Conservation (phyloP, 2,329 filamentous ascomycete species). For the Fusarium sp. region DNA sequence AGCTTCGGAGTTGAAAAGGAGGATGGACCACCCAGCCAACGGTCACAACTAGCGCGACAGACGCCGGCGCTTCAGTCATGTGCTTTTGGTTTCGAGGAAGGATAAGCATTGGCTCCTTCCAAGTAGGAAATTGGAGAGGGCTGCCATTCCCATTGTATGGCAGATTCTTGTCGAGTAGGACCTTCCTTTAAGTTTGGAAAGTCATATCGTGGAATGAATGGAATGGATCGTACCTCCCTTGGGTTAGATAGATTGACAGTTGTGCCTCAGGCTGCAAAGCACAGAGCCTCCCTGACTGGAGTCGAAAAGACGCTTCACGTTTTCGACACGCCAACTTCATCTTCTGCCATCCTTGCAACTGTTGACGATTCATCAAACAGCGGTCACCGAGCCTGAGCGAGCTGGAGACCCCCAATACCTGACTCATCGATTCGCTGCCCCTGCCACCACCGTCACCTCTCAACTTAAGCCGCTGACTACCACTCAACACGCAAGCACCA, state of each 20-base stretch:
- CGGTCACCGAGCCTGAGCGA: not conserved
- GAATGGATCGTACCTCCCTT: not conserved
- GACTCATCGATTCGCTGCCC: conserved; percentile 3
- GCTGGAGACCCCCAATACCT: not conserved
- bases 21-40: not conserved
- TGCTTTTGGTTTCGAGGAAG: conserved; percentile 2
- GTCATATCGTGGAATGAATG: not conserved
- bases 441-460: conserved; percentile 19
- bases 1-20: not conserved
- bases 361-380: conserved; percentile 24
- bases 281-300: conserved; percentile 5
- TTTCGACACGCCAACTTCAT: conserved; percentile 6
- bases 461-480: conserved; percentile 13
- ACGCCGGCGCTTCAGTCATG: conserved; percentile 33
- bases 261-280: conserved; percentile 21
- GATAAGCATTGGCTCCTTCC: not conserved
- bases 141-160: not conserved
- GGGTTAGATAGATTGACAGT: not conserved
- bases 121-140: not conserved
- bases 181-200: not conserved
- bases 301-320: conserved; percentile 11
- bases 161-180: not conserved
- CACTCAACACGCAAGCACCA: conserved; percentile 15
- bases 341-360: conserved; percentile 19
- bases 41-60: conserved; percentile 31